Evolutionary conservation across 2,329 filamentous ascomycete genomes (phyloP).

Genomic region (Penicillium olsonii): DNA sequence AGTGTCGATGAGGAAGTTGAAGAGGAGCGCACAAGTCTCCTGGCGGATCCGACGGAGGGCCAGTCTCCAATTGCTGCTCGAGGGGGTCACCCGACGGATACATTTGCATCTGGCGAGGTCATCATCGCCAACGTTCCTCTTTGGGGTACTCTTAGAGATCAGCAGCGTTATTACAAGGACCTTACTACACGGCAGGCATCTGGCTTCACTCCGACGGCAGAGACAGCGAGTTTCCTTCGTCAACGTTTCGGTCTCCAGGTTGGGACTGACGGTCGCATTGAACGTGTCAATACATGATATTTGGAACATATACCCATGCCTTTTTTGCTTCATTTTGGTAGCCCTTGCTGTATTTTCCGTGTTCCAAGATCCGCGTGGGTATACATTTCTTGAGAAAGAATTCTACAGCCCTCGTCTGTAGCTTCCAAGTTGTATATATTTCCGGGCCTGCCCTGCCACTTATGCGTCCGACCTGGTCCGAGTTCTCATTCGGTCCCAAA

Average conservation of each 20-base stretch:
- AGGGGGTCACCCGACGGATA: slow-evolving; percentile 40
- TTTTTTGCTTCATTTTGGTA: too few species aligned
- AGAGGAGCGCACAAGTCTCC: slow-evolving; percentile 32
- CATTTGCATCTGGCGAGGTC: slow-evolving; percentile 39
- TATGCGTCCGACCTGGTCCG: too few species aligned
- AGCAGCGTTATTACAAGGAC: slow-evolving; percentile 37
- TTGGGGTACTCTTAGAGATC: slow-evolving; percentile 37
- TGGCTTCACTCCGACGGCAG: too few species aligned
- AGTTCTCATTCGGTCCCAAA: too few species aligned
- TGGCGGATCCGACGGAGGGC: slow-evolving; percentile 36
- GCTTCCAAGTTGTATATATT: too few species aligned
- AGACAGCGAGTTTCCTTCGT: slow-evolving; percentile 35
- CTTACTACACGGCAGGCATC: not conserved
- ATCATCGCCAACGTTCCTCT: slow-evolving; percentile 42
- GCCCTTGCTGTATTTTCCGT: too few species aligned
- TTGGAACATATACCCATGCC: slow-evolving; percentile 4
- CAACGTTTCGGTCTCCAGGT: slow-evolving; percentile 42
- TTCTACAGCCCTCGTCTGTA: too few species aligned
- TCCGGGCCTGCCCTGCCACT: too few species aligned
- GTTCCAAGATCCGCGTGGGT: too few species aligned
- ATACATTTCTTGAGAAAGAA: too few species aligned
- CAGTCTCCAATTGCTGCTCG: slow-evolving; percentile 17
- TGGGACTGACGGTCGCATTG: slow-evolving; percentile 36
- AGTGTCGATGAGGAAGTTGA: slow-evolving; percentile 24
- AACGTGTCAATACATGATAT: slow-evolving; percentile 24